Base-by-base conservation (phyloP, 2,329 filamentous ascomycete species). In the Xylariaceae sp. region DNA sequence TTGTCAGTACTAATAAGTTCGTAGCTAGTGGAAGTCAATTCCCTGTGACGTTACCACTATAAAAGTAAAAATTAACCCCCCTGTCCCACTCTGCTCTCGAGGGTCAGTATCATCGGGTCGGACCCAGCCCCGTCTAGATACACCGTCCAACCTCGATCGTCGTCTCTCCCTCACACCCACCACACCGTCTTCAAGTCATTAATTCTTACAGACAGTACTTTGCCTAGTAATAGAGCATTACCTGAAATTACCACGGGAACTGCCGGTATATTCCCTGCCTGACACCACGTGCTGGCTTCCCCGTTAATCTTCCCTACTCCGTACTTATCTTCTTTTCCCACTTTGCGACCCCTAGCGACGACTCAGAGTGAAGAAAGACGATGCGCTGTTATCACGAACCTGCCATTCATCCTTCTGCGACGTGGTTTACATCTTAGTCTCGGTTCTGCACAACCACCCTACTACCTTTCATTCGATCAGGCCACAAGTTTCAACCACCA, bases 351-450 rank as follows among this genome's bases (percentile, higher is more conserved):
- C 29, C 48, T 22, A 40, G 41, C 40, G 17, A 27, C 42, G 27
- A 40, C 22, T 45, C 29, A 17, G 23, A 16, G 37, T 32, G 21
- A 44, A 5, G 19, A 47, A 8, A 32, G 34, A 36, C 10, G 4
- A 49, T 44, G 45, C 39, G 42, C 37, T 45, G 23, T 16, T 5
- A 40, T 25, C 34, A 37, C 53, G 47, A 49, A 34, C 45, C n/a
- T n/a, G 43, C 29, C 40, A 17, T 16, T n/a, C 32, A 44, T 38
- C 37, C 40, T 37, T 44, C 51, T 35, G 41, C 47, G 47, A 53
- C 52, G 43, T 54, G 43, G 42, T 46, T 44, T 44, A 45, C 40
- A 45, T 50, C 35, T 40, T 48, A 48, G 43, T 40, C 40, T 52
- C 45, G 43, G 32, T 29, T 45, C 45, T 41, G 38, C 41, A 41